Percentiles rank a stretch among this genome's conserved stretches.
phyloP scores from a whole-genome alignment of 2,329 filamentous ascomycete species.

The Fusarium sulawesiense region DNA sequence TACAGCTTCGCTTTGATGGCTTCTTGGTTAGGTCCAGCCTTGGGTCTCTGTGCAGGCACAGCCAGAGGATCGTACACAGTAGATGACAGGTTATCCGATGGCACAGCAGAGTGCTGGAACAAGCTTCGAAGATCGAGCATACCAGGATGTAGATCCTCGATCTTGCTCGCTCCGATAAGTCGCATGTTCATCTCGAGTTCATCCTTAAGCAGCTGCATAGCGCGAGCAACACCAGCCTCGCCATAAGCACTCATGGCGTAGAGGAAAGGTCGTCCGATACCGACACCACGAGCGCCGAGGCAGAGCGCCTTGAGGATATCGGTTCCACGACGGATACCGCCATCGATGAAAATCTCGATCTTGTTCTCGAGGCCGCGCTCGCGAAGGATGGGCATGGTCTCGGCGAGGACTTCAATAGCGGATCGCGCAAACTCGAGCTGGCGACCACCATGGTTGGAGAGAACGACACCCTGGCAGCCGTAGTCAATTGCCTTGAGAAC shows the following conservation, averaged over 20 bases:
- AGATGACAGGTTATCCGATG: constrained; percentile 60
- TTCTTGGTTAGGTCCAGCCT: constrained; percentile 41
- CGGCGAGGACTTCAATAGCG: constrained; percentile 88
- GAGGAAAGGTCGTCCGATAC: constrained; percentile 93
- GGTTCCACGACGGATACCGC: constrained; percentile 87
- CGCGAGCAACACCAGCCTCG: constrained; percentile 84
- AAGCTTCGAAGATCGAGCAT: constrained; percentile 83
- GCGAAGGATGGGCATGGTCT: constrained; percentile 89
- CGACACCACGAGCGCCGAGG: constrained; percentile 89
- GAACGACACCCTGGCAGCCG: constrained; percentile 88
- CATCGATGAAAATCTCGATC: constrained; percentile 91
- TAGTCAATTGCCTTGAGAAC: constrained; percentile 86
- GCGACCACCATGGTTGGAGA: constrained; percentile 95
- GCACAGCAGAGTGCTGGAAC: constrained; percentile 62
- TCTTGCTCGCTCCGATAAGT: constrained; percentile 79
- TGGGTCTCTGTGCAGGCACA: constrained; percentile 63
- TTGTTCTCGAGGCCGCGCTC: constrained; percentile 77
- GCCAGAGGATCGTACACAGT: constrained; percentile 66
- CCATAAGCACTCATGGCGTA: constrained; percentile 97
- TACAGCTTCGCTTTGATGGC: constrained; percentile 59
- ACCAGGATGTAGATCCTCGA: constrained; percentile 83
- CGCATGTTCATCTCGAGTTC: constrained; percentile 99
- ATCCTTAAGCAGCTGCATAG: constrained; percentile 92
- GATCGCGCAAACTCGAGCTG: constrained; percentile 94
- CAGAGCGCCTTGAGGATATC: constrained; percentile 97